Percentiles rank a stretch among this genome's conserved stretches.
Evolutionary conservation across 108 stramenopile species (phyloP).

Genomic region (Phaeodactylum tricornutum): DNA sequence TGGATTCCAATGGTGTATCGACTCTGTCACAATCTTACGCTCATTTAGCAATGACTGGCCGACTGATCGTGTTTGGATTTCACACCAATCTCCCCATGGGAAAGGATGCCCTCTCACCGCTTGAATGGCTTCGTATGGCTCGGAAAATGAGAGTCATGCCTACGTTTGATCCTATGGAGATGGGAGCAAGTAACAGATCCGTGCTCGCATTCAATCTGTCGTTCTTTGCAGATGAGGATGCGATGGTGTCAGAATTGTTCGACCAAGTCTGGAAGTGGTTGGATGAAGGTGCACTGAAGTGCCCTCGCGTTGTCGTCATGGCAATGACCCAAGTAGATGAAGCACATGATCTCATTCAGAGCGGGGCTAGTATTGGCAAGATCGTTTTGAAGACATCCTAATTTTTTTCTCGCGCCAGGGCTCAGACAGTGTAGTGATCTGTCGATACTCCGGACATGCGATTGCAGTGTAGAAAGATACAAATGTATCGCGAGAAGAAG

Average conservation of each 20-base stretch:
- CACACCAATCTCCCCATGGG: slow-evolving; percentile 80
- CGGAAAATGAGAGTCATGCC: slow-evolving; percentile 52
- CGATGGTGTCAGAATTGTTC: slow-evolving; percentile 53
- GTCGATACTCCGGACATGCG: no score
- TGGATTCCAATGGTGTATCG: slow-evolving; percentile 81
- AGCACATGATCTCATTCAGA: slow-evolving; percentile 70
- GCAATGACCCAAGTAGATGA: slow-evolving; percentile 49
- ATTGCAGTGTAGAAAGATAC: no score
- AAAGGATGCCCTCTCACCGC: slow-evolving; percentile 47
- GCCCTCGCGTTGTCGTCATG: slow-evolving; percentile 49
- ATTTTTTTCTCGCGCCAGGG: no score
- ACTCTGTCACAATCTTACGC: slow-evolving; percentile 73
- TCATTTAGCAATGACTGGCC: slow-evolving; percentile 65
- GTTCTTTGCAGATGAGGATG: slow-evolving; percentile 76
- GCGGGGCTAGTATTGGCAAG: slow-evolving; percentile 76
- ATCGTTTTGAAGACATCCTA: no score
- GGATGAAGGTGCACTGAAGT: slow-evolving; percentile 27
- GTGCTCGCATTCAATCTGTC: slow-evolving; percentile 81
- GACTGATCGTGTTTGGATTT: slow-evolving; percentile 82
- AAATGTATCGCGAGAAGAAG: no score
- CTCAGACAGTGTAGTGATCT: no score
- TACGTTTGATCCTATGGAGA: slow-evolving; percentile 79
- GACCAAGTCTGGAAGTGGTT: slow-evolving; percentile 68
- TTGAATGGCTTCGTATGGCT: slow-evolving; percentile 76
- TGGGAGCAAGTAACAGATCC: slow-evolving; percentile 54